phyloP scores from a whole-genome alignment of 2,329 filamentous ascomycete genomes.

The Mollisiaceae sp. region DNA sequence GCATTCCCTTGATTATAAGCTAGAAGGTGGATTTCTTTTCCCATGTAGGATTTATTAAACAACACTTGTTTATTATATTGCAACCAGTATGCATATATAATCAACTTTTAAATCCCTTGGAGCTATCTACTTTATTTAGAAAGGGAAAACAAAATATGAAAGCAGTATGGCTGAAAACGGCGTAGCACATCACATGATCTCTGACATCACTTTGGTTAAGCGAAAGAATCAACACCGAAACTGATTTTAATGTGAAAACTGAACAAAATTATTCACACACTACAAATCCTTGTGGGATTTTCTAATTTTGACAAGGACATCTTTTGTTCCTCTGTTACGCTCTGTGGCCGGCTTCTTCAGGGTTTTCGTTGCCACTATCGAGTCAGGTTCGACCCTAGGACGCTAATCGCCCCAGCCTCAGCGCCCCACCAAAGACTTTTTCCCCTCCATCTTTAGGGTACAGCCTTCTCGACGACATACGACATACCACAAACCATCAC shows the following conservation, averaged over 20 bases:
- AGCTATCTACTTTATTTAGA: too few species aligned
- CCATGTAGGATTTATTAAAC: too few species aligned
- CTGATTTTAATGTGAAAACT: neutral
- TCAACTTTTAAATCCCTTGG: too few species aligned
- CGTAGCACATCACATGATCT: too few species aligned
- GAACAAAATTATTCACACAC: too few species aligned
- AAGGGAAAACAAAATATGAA: too few species aligned
- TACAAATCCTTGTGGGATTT: too few species aligned
- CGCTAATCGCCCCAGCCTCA: conserved; percentile 16
- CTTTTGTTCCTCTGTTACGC: neutral
- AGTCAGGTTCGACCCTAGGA: conserved; percentile 10
- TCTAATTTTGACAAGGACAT: neutral
- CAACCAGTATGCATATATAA: too few species aligned
- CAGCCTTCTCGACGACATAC: neutral
- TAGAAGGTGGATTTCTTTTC: too few species aligned
- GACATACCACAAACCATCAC: conserved; percentile 1
- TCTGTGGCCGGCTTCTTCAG: neutral
- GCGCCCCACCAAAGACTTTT: conserved; percentile 24
- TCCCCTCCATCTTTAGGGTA: conserved; percentile 18
- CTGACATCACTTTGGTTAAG: neutral
- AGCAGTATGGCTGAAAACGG: too few species aligned
- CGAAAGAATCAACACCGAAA: neutral
- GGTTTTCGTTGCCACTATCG: conserved; percentile 4
- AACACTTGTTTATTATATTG: too few species aligned
- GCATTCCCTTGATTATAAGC: too few species aligned